These are phyloP conservation scores for Straminergon stramineum DNA, from an alignment of 225 moss, liverwort and hornwort genomes.

Conservation along the genomic window DNA sequence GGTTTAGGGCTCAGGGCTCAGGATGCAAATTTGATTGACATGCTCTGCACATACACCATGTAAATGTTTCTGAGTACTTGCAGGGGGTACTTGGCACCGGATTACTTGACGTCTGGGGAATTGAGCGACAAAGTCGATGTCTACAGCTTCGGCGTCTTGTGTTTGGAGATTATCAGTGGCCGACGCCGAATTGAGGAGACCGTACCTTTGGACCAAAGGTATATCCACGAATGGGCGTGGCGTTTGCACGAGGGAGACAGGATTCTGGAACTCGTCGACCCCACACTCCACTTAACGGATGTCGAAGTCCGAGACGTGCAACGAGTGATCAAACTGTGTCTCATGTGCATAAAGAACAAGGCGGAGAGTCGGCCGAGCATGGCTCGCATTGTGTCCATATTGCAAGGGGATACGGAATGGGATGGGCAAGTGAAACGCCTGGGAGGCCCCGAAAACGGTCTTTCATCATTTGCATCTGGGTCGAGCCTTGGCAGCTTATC, in stretches of 20 bases:
- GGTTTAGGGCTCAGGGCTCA: not conserved
- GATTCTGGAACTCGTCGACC: not conserved
- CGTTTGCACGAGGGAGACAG: not conserved
- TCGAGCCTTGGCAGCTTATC: not conserved
- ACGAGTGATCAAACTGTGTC: not conserved
- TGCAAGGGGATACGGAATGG: too few relatives aligned
- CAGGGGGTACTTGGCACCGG: not conserved
- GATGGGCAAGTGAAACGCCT: not conserved
- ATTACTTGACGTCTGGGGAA: too few relatives aligned
- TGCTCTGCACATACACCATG: not conserved
- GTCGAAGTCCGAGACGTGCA: not conserved
- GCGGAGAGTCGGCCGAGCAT: not conserved
- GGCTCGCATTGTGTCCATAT: not conserved
- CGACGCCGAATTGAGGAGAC: too few relatives aligned
- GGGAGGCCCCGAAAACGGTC: not conserved
- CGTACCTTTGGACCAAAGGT: too few relatives aligned
- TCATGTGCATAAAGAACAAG: fast-evolving
- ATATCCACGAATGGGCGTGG: too few relatives aligned
- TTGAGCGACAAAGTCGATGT: not conserved
- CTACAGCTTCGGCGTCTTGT: not conserved
- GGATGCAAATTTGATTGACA: not conserved
- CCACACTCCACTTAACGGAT: not conserved
- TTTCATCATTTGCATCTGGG: not conserved
- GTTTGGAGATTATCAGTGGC: not conserved
- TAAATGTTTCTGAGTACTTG: not conserved